These are phyloP conservation scores for Aspergillus phoenicis DNA, from an alignment of 2,329 filamentous ascomycete genomes.

Conservation along the genomic window DNA sequence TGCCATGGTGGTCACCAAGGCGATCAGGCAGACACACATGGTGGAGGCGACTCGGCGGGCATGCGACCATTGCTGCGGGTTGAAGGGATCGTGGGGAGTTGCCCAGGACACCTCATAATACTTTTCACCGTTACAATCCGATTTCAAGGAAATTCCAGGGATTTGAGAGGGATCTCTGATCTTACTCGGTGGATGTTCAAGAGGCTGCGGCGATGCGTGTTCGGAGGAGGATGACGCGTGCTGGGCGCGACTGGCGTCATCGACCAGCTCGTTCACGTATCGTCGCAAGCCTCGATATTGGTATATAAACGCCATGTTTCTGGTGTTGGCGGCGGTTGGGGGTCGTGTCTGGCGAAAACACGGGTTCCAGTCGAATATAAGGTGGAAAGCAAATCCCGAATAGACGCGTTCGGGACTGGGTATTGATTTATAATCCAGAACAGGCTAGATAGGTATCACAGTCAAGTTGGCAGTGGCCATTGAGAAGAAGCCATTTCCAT, in stretches of 20 bases:
- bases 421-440: no score
- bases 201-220: background rate
- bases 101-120: conserved; percentile 39
- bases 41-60: conserved; percentile 43
- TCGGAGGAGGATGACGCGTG: background rate
- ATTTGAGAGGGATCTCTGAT: conserved; percentile 1
- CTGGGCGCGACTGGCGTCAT: background rate
- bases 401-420: no score
- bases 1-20: conserved; percentile 54
- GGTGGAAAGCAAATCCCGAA: background rate
- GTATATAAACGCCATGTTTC: background rate
- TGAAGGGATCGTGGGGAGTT: conserved; percentile 32
- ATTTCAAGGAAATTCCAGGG: conserved; percentile 5
- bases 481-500: no score
- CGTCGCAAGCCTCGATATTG: background rate
- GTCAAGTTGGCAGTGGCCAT: no score
- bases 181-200: background rate
- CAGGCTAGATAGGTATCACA: no score
- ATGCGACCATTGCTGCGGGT: conserved; percentile 45
- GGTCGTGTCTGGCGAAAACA: background rate
- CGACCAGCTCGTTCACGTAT: background rate
- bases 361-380: background rate
- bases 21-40: conserved; percentile 51
- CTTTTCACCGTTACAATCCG: conserved; percentile 8
- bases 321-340: background rate